Base-by-base conservation (phyloP, 2,329 filamentous ascomycete genomes). In the Ophiostoma perfectum region DNA sequence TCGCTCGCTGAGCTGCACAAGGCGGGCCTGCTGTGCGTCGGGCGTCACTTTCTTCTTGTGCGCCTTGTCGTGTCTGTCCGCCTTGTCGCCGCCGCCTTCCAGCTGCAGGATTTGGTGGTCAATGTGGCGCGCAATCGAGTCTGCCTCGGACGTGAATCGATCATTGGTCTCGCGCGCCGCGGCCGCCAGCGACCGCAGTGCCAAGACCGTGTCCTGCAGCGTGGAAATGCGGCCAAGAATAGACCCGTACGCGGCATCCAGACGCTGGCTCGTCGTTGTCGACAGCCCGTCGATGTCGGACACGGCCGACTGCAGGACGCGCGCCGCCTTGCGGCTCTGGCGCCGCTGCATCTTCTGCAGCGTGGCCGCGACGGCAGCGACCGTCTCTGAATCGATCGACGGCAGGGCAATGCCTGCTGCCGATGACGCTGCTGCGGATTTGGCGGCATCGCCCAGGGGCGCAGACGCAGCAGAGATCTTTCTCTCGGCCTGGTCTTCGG, bases 241-340 rank as follows among this genome's bases (percentile, higher is more conserved):
- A 0, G 86, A 85, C 72, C 90, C 90, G 78, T 93, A 93, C 3
- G 88, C 88, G 69, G 90, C 86, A 75, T 93, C 90, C 58, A 94
- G 84, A 45, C 84, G 84, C 70, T 84, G 82, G 16, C 88, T 90
- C 38, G 88, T 86, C 36, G 81, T 78, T 68, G 86, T 82, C 36
- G 89, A 89, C 70, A 71, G 27, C 3, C 45, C 39, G 55, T 70
- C 67, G 5, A 72, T 64, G 11, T 72, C 70, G 38, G 64, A 42
- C 6, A 68, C 63, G 5, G 70, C 65, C 3, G 68, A 8, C 60
- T 69, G 63, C 27, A 72, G 67, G 47, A 72, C 60, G 3, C 63
- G 70, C 3, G 60, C 63, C 1, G 70, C 71, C 0, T 66, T 55
- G n/a, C 68, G 70, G n/a, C 65, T 65, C 55, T 70, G 70, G 41